phyloP scores from a whole-genome alignment of 1,139 yeast species.

The Wickerhamomyces sp. region DNA sequence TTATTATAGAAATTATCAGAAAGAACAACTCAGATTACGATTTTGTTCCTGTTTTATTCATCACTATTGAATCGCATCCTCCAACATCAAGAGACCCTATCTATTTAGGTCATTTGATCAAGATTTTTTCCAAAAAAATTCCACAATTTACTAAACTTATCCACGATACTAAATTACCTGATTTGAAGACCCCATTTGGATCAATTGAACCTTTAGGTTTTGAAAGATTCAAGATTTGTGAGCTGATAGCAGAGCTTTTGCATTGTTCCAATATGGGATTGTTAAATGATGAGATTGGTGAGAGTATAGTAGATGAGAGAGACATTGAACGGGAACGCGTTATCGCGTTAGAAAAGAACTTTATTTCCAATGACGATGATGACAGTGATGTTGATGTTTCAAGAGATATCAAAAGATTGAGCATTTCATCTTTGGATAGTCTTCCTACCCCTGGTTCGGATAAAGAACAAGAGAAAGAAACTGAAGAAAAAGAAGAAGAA shows the following conservation, averaged over 20 bases:
- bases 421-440: conserved; percentile 11
- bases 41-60: conserved; percentile 79
- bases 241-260: conserved; percentile 85
- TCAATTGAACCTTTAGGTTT: conserved; percentile 85
- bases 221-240: conserved; percentile 93
- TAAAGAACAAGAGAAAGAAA: conserved; percentile 8
- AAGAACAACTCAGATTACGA: conserved; percentile 96
- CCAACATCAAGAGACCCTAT: conserved; percentile 95
- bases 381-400: conserved; percentile 22
- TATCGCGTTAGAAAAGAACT: conserved; percentile 29
- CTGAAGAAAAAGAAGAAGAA: conserved; percentile 13
- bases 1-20: conserved; percentile 89
- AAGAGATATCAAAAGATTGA: conserved; percentile 20
- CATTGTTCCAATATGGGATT: conserved; percentile 98
- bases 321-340: conserved; percentile 58
- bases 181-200: conserved; percentile 68
- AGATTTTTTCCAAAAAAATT: conserved; percentile 72
- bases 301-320: conserved; percentile 67
- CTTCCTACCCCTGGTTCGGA: conserved; percentile 15
- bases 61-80: conserved; percentile 87
- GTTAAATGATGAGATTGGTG: conserved; percentile 82
- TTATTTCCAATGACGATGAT: conserved; percentile 20
- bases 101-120: conserved; percentile 81
- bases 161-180: conserved; percentile 29
- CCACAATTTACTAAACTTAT: conserved; percentile 62